Conservation (phyloP, 176 grass and related monocot species). For the Rhynchospora breviuscula region DNA sequence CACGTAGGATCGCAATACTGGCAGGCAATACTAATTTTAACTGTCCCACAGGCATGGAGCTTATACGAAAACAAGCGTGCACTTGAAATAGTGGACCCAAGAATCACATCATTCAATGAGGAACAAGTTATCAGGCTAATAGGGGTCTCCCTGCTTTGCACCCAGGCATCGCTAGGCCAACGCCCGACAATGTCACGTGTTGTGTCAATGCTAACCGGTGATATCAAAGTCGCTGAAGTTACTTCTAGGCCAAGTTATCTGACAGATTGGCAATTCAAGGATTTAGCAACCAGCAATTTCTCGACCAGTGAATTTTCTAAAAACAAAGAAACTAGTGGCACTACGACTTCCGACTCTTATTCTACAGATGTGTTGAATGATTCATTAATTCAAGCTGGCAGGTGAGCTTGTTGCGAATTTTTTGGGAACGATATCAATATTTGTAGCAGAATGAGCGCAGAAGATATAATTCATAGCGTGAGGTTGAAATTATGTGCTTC, state of each 20-base stretch:
- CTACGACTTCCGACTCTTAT: slow-evolving; percentile 17
- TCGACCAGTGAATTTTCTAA: slow-evolving; percentile 28
- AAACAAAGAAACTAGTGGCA: background rate
- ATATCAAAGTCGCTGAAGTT: slow-evolving; percentile 31
- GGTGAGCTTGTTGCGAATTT: slow-evolving; percentile 32
- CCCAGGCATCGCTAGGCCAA: slow-evolving; percentile 37
- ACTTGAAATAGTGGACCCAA: slow-evolving; percentile 50
- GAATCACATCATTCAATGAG: slow-evolving; percentile 34
- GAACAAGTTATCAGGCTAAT: slow-evolving; percentile 47
- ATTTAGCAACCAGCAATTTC: slow-evolving; percentile 26
- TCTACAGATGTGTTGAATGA: slow-evolving; percentile 28
- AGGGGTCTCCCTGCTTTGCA: slow-evolving; percentile 55
- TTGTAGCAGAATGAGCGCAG: background rate
- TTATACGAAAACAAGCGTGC: slow-evolving; percentile 45
- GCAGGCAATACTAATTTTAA: background rate
- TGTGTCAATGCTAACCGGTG: slow-evolving; percentile 44
- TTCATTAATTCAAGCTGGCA: slow-evolving; percentile 36
- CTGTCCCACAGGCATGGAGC: slow-evolving; percentile 41
- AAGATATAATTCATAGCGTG: background rate
- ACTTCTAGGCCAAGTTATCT: slow-evolving; percentile 60
- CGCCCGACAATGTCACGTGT: slow-evolving; percentile 70
- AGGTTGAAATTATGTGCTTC: background rate
- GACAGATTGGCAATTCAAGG: slow-evolving; percentile 57
- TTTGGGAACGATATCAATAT: background rate
- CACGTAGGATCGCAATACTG: background rate